phyloP scores from a whole-genome alignment of 1,284 basidiomycete species.

The Puccinia triticina region DNA sequence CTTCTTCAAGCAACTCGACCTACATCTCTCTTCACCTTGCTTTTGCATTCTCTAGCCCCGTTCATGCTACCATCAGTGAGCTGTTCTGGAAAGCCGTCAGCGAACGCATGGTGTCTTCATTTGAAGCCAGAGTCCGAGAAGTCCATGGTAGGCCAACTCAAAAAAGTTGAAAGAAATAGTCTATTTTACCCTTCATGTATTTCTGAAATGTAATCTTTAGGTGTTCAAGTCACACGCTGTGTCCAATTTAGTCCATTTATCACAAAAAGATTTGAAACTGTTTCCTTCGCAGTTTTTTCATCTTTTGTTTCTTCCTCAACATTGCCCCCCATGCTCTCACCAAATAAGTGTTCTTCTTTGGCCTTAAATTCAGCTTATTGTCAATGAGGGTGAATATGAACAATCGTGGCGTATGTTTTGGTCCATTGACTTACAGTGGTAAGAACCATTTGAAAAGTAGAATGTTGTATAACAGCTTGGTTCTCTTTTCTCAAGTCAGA shows the following conservation, averaged over 20 bases:
- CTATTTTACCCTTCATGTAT: neutral
- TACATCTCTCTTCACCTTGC: slow-evolving; percentile 41
- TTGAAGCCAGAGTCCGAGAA: slow-evolving; percentile 13
- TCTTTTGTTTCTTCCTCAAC: neutral
- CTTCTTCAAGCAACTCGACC: slow-evolving; percentile 20
- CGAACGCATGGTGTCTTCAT: slow-evolving; percentile 46
- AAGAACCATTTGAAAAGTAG: neutral
- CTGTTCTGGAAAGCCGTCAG: slow-evolving; percentile 46
- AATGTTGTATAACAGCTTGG: neutral
- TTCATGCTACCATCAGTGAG: slow-evolving; percentile 42
- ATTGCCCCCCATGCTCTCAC: neutral
- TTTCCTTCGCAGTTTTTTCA: neutral
- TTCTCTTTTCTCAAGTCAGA: too few species aligned
- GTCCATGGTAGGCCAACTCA: slow-evolving; percentile 21
- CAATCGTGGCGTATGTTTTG: neutral
- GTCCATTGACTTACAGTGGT: neutral
- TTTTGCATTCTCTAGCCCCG: slow-evolving; percentile 44
- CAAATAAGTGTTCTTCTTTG: neutral
- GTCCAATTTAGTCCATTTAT: neutral
- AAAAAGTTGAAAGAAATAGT: neutral
- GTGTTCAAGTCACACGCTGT: neutral
- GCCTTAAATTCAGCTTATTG: too few species aligned
- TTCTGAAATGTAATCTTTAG: neutral
- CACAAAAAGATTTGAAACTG: neutral
- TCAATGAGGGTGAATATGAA: neutral